Base-by-base conservation (phyloP, 345 rosid species). In the Lumnitzera racemosa region DNA sequence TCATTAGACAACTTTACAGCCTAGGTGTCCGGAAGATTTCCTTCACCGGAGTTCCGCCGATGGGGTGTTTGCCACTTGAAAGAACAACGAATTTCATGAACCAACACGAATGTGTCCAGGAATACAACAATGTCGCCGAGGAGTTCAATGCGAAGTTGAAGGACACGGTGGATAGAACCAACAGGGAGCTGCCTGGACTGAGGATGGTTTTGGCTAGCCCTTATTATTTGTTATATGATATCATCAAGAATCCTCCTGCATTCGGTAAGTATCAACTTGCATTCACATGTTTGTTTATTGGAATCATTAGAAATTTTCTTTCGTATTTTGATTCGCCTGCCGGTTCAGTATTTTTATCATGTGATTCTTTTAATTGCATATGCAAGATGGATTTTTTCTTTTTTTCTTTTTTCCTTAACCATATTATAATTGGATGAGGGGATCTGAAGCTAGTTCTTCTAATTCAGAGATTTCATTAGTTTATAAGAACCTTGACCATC, bases 31-130 rank as follows among this genome's bases (percentile, higher is more conserved):
- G 84, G 55, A 86, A 83, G 61, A 29, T 86, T 24, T 76, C 89
- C 41, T 24, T 83, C 17, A 75, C 80, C 1, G 89, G 89, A 12
- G 29, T 83, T 10, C 82, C 83, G 36, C 94, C 94, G 11, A 83
- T 86, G 94, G 94, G 89, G 24, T 86, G 94, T 57, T 58, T 86
- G 80, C 94, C 89, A 13, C 29, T 86, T 31, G 87, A 86, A 71
- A 76, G 87, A 55, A 52, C 79, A 24, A 69, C 75, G n/a, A 83
- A 86, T 52, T 11, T 83, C 49, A 6, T 78, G 49, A 60, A 62
- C 12, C 49, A 36, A 3, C 10, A 68, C 15, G 68, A 51, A 3
- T 86, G 94, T 51, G 54, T 65, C 3, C 56, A 61, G 6, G 63
- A 68, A 24, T 86, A 78, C 70, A 83, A 83, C 67, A 57, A 20